phyloP scores from a whole-genome alignment of 2,329 filamentous ascomycete species.

The Thelonectria discophora region DNA sequence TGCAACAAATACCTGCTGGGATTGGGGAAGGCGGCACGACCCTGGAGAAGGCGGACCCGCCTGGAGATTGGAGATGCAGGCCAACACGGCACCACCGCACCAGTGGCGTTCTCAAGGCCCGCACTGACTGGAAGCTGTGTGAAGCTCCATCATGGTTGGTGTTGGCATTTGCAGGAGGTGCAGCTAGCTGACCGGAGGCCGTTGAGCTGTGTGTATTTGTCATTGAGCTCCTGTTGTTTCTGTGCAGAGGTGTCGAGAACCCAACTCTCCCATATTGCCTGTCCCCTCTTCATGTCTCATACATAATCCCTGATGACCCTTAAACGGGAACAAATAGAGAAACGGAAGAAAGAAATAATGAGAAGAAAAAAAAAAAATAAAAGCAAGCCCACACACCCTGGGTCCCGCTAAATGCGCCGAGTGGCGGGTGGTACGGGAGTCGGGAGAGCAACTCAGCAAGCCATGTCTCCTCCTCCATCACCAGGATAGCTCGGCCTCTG shows the following conservation, averaged over 20 bases:
- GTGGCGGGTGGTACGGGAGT: conserved; percentile 34
- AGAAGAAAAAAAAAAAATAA: no score
- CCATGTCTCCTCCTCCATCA: not conserved
- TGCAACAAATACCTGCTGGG: not conserved
- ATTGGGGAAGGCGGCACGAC: not conserved
- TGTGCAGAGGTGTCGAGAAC: no score
- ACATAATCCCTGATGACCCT: conserved; percentile 24
- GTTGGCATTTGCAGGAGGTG: not conserved
- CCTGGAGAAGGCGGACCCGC: conserved; percentile 10
- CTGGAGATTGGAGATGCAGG: conserved; percentile 26
- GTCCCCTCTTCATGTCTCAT: not conserved
- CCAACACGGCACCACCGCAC: conserved; percentile 11
- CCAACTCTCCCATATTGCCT: not conserved
- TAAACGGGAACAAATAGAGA: not conserved
- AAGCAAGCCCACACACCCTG: conserved; percentile 21
- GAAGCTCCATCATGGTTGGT: no score
- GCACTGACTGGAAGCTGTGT: not conserved
- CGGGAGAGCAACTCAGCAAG: not conserved
- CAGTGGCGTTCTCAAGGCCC: conserved; percentile 16
- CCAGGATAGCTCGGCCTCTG: not conserved
- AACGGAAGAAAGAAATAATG: no score
- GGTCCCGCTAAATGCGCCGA: conserved; percentile 32
- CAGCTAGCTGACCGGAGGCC: not conserved
- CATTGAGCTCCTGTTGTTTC: no score
- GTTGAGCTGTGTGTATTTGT: no score